Conservation (phyloP, 75 land plant species). For the Azolla pinnata region DNA sequence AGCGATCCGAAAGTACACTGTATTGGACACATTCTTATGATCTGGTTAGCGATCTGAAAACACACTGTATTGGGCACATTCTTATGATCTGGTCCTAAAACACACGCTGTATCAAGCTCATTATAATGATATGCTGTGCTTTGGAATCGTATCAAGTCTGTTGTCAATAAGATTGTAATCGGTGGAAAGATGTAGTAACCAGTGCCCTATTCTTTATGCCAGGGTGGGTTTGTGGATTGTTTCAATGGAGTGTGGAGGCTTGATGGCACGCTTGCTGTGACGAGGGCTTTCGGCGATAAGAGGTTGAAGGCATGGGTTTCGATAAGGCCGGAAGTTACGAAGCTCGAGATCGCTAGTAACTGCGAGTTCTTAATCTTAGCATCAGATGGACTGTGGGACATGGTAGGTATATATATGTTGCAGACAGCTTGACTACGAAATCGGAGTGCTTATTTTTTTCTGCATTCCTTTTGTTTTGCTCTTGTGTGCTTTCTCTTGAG, state of each 20-base stretch:
- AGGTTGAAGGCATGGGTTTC: constrained; percentile 13
- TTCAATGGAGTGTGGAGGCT: constrained; percentile 14
- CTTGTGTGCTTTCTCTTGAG: not conserved
- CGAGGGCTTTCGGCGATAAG: constrained; percentile 15
- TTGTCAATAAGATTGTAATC: too few relatives aligned
- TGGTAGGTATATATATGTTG: not conserved
- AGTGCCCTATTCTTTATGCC: not conserved
- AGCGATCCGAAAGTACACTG: not conserved
- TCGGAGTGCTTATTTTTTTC: too few relatives aligned
- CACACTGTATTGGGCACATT: not conserved
- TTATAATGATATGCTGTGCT: not conserved
- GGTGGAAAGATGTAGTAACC: not conserved
- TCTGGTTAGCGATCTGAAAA: not conserved
- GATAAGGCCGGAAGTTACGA: constrained; percentile 11
- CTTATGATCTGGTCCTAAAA: not conserved
- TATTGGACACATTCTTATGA: not conserved
- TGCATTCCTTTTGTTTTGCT: too few relatives aligned
- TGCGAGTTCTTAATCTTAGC: constrained; percentile 17
- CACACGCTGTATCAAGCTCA: not conserved
- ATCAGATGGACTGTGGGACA: constrained; percentile 24
- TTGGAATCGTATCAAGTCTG: too few relatives aligned
- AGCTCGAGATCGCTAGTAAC: constrained; percentile 1
- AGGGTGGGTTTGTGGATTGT: constrained; percentile 20
- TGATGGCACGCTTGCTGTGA: constrained; percentile 14
- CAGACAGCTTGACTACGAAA: too few relatives aligned